Percentiles rank a stretch among this genome's conserved stretches.
Evolutionary conservation across 352 stramenopile genomes (phyloP).

Genomic region (Phytopythium vexans): DNA sequence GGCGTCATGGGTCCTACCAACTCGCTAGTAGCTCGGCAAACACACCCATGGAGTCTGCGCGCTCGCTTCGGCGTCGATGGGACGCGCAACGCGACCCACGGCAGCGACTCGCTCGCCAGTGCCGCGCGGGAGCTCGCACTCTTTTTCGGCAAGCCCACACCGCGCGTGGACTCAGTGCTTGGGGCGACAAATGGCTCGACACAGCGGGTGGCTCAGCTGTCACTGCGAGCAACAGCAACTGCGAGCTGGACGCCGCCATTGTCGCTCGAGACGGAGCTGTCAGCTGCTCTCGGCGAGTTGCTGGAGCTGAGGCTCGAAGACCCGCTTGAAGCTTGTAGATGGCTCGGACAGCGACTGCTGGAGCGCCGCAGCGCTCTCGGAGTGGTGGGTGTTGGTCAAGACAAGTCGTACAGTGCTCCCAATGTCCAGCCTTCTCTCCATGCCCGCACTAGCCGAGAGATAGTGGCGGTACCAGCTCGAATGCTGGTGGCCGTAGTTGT

Average conservation of each 20-base stretch:
- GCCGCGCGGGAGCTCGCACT: constrained; percentile 71
- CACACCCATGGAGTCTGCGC: constrained; percentile 51
- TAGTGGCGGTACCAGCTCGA: no score
- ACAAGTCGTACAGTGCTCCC: no score
- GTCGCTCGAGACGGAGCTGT: constrained; percentile 29
- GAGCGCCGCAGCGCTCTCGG: not conserved
- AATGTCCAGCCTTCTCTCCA: no score
- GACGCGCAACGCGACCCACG: constrained; percentile 80
- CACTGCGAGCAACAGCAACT: no score
- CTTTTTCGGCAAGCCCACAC: constrained; percentile 50
- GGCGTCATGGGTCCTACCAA: constrained; percentile 81
- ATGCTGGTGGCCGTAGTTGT: no score
- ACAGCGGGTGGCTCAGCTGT: no score
- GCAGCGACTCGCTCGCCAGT: constrained; percentile 54
- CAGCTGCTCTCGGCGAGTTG: constrained; percentile 35
- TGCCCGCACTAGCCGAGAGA: no score
- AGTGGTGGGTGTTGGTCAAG: no score
- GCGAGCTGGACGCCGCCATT: no score
- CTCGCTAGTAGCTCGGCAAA: constrained; percentile 37
- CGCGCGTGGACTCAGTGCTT: no score
- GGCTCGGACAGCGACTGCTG: constrained; percentile 53
- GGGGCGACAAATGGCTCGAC: no score
- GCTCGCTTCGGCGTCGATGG: constrained; percentile 79
- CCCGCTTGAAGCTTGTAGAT: constrained; percentile 40
- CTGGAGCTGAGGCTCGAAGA: constrained; percentile 16